Conservation (phyloP, 2,329 filamentous ascomycete genomes). For the Ascochyta rabiei region DNA sequence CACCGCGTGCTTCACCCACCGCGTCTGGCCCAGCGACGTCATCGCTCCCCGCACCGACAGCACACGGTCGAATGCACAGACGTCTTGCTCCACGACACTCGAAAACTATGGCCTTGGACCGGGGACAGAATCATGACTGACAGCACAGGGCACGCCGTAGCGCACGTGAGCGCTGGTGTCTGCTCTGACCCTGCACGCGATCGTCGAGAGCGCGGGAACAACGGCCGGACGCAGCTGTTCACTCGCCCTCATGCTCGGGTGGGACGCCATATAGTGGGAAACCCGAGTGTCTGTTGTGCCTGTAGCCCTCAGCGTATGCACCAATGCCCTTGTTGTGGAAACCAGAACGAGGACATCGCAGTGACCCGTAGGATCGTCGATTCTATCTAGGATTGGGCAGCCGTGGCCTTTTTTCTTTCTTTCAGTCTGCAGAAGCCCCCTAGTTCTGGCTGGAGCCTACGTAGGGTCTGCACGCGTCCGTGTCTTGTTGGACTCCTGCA, state of each 20-base stretch:
- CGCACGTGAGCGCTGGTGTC: constrained; percentile 9
- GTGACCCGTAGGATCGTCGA: no score
- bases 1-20: neutral
- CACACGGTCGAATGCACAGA: neutral
- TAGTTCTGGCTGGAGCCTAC: no score
- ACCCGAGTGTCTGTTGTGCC: no score
- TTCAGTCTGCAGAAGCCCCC: no score
- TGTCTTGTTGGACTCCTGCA: no score
- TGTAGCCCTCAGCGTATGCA: no score
- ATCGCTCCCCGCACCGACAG: constrained; percentile 24
- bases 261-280: neutral
- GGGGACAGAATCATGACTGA: neutral
- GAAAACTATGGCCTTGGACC: neutral
- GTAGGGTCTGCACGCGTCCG: no score
- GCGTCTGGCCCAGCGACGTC: constrained; percentile 33
- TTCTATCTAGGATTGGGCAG: no score
- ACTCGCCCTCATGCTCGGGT: no score
- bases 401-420: no score
- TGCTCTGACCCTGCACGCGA: constrained; percentile 9
- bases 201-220: neutral
- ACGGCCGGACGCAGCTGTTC: neutral
- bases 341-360: no score
- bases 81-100: neutral
- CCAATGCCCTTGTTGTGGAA: no score
- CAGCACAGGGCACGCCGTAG: neutral